Evolutionary conservation across 2,329 filamentous ascomycete genomes (phyloP).

Genomic region (Sphaerulina populicola): DNA sequence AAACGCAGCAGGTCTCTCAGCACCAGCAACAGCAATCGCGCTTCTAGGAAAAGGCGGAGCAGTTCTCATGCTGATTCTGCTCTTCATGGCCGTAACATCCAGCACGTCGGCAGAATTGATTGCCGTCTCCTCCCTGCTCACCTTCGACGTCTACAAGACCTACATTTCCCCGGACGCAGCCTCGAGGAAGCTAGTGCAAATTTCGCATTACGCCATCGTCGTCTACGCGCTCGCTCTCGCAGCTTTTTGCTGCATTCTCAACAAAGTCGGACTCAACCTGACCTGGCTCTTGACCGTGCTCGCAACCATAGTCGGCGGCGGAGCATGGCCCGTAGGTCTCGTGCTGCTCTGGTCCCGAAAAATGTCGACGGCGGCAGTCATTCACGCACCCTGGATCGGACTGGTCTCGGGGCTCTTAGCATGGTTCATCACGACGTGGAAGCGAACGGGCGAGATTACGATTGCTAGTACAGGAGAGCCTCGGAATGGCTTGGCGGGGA

Average conservation of each 20-base stretch:
- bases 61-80: slow-evolving; percentile 40
- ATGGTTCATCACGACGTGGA: slow-evolving; percentile 38
- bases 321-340: slow-evolving; percentile 41
- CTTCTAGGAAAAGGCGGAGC: slow-evolving; percentile 40
- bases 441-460: slow-evolving; percentile 36
- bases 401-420: slow-evolving; percentile 37
- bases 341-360: slow-evolving; percentile 41
- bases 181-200: slow-evolving; percentile 37
- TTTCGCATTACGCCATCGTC: slow-evolving; percentile 43
- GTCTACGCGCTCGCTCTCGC: slow-evolving; percentile 43
- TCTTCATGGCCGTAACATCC: slow-evolving; percentile 48
- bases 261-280: too few species aligned
- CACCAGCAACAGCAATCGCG: slow-evolving; percentile 28
- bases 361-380: slow-evolving; percentile 40
- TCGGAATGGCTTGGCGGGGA: slow-evolving; percentile 41
- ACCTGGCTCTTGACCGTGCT: slow-evolving; percentile 29
- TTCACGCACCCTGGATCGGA: slow-evolving; percentile 41
- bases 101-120: slow-evolving; percentile 46
- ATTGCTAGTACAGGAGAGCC: slow-evolving; percentile 37
- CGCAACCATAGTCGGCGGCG: slow-evolving; percentile 44
- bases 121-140: slow-evolving; percentile 45
- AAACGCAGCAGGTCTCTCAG: slow-evolving; percentile 27
- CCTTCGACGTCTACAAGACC: slow-evolving; percentile 45
- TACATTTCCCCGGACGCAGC: slow-evolving; percentile 43
- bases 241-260: slow-evolving; percentile 42